Base-by-base conservation (phyloP, 2,329 filamentous ascomycete species). In the Rutstroemia sp. region DNA sequence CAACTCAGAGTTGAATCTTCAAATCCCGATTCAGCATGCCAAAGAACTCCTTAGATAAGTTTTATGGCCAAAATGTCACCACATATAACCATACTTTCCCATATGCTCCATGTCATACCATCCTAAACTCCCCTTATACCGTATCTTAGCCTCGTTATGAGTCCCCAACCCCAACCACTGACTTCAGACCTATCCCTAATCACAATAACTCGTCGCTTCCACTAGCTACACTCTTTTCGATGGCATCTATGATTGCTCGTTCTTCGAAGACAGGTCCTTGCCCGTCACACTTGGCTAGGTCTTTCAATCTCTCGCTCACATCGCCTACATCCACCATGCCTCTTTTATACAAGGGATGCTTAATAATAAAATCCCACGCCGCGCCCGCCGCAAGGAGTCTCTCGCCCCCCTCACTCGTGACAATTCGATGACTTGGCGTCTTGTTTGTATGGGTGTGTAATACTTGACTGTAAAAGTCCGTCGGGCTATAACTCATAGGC, bases 221-320 rank as follows among this genome's bases (percentile, higher is more conserved):
- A 63, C 82, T 85, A 21, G 85, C 83, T 30, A 88, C 85, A 67
- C 90, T 92, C 65, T 87, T 80, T 70, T 90, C 81, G 61, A 97
- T 92, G 16, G 89, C 90, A 59, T 78, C 75, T 45, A 83, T 71
- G 16, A 97, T 86, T 46, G 83, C 81, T 23, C 79, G 74, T 71
- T 96, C 92, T 59, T 88, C 85, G 65, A 96, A 96, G 42, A 94
- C 91, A 2, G 92, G 92, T 0, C 92, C 88, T 68, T 90, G 86
- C 2, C 91, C 92, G 71, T 96, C 88, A 69, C 91, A 96, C 66
- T 85, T 83, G 18, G 90, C 88, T 65, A 81, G 75, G 18, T 79
- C 77, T 74, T 90, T 92, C 53, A 97, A 75, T 12, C 84, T 78
- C 67, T 94, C 87, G 69, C 87, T 91, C 34, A 96, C 88, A 68